A percentile compares a stretch with the other conserved stretches of the same genome.
Conservation (phyloP, 352 stramenopile genomes). For the Phytophthora tubulina region DNA sequence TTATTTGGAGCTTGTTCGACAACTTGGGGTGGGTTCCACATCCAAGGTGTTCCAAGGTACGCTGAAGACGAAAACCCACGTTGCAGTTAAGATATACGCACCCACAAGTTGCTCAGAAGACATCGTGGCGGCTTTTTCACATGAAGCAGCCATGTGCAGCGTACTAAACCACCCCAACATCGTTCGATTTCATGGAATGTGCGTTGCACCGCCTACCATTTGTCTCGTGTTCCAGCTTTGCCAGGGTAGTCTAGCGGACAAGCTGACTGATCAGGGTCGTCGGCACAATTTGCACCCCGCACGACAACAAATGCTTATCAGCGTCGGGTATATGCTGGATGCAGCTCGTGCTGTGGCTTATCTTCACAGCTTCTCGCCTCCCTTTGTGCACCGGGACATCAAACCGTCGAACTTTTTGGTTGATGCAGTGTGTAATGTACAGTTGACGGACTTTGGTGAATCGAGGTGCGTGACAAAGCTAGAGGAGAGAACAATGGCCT, state of each 20-base stretch:
- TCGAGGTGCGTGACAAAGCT: slow-evolving; percentile 36
- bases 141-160: slow-evolving; percentile 51
- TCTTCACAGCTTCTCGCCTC: slow-evolving; percentile 58
- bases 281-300: slow-evolving; percentile 20
- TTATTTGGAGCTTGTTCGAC: slow-evolving; percentile 48
- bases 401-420: slow-evolving; percentile 59
- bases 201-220: slow-evolving; percentile 52
- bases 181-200: slow-evolving; percentile 52
- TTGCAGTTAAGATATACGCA: slow-evolving; percentile 61
- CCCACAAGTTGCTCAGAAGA: slow-evolving; percentile 42
- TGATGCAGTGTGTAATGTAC: slow-evolving; percentile 45
- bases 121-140: slow-evolving; percentile 50
- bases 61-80: slow-evolving; percentile 46
- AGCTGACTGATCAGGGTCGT: slow-evolving; percentile 29
- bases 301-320: slow-evolving; percentile 48
- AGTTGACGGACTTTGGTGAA: slow-evolving; percentile 54
- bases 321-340: slow-evolving; percentile 56
- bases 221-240: slow-evolving; percentile 58
- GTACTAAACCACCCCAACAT: slow-evolving; percentile 55
- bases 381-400: slow-evolving; percentile 60
- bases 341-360: slow-evolving; percentile 57
- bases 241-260: slow-evolving; percentile 39
- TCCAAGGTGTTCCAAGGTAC: slow-evolving; percentile 48
- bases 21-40: slow-evolving; percentile 42
- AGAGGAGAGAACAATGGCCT: not conserved